A percentile compares a stretch with the other conserved stretches of the same genome.
Evolutionary conservation across 805 yeast species (phyloP).

Genomic region (Barnettozyma siamensis): DNA sequence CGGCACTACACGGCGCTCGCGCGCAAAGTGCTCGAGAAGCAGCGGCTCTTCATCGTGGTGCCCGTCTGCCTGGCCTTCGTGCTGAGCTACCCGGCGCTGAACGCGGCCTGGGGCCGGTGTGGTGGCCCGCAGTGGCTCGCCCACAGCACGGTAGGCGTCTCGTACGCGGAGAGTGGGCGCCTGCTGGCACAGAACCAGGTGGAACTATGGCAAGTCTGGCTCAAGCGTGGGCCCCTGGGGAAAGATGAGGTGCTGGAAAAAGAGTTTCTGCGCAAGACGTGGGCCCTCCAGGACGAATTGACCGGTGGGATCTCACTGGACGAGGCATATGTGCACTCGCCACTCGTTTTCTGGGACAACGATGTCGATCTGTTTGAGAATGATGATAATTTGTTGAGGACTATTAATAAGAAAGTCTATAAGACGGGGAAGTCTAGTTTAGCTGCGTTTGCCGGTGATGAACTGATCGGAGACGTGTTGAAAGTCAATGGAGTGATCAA

Average conservation of each 20-base stretch:
- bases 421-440: constrained; percentile 8
- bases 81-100: constrained; percentile 44
- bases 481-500: constrained; percentile 39
- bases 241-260: constrained; percentile 29
- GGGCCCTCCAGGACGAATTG: constrained; percentile 30
- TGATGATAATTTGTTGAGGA: constrained; percentile 33
- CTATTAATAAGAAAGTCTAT: constrained; percentile 30
- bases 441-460: constrained; percentile 22
- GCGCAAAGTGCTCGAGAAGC: constrained; percentile 29
- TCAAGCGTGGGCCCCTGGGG: constrained; percentile 10
- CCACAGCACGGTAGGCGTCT: no score
- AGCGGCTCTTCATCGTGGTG: constrained; percentile 40
- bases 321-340: constrained; percentile 29
- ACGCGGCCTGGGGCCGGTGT: constrained; percentile 26
- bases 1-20: constrained; percentile 23
- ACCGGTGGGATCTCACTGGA: constrained; percentile 18
- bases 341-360: constrained; percentile 40
- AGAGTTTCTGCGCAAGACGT: constrained; percentile 29
- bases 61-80: constrained; percentile 43
- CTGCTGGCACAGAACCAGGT: no score
- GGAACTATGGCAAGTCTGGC: constrained; percentile 6
- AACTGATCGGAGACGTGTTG: constrained; percentile 33
- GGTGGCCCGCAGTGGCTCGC: no score
- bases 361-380: constrained; percentile 20
- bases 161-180: no score